Percentiles rank a stretch among this genome's conserved stretches.
Conservation (phyloP, 2,329 filamentous ascomycete species). For the Didymella exigua region DNA sequence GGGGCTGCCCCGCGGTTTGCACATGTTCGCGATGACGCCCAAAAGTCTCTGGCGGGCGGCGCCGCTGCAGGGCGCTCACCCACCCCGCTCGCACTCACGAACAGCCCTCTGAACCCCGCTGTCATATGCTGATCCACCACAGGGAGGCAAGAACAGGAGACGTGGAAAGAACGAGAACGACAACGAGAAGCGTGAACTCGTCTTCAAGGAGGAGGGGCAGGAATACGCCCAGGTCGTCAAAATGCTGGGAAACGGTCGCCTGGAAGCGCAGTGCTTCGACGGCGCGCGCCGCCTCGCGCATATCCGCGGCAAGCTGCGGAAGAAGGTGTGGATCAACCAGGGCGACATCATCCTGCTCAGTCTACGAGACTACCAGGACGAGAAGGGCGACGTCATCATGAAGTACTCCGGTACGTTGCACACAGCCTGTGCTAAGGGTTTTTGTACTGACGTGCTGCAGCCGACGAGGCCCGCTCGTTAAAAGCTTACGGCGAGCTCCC, state of each 20-base stretch:
- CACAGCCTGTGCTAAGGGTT: slow-evolving; percentile 59
- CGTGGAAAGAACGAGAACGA: slow-evolving; percentile 96
- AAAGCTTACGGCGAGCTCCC: slow-evolving; percentile 98
- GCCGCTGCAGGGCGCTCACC: neutral
- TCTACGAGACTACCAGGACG: slow-evolving; percentile 90
- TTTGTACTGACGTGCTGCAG: slow-evolving; percentile 65
- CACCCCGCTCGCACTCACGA: no score
- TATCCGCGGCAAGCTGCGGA: slow-evolving; percentile 94
- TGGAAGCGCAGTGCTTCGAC: slow-evolving; percentile 95
- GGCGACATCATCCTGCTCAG: slow-evolving; percentile 75
- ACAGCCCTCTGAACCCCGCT: neutral
- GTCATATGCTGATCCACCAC: slow-evolving; percentile 20
- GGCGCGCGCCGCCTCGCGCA: slow-evolving; percentile 84
- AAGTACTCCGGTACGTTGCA: slow-evolving; percentile 68
- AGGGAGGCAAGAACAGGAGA: slow-evolving; percentile 98
- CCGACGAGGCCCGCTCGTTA: slow-evolving; percentile 89
- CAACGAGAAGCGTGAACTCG: slow-evolving; percentile 97
- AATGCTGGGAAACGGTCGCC: slow-evolving; percentile 94
- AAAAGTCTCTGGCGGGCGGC: slow-evolving; percentile 11
- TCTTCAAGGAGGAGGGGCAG: slow-evolving; percentile 98
- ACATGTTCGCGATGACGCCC: slow-evolving; percentile 15
- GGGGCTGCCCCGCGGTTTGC: slow-evolving; percentile 29
- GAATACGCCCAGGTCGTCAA: slow-evolving; percentile 88
- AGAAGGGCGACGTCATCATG: slow-evolving; percentile 91
- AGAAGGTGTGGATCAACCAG: slow-evolving; percentile 94